Evolutionary conservation across 257 asterid genomes (phyloP).

Genomic region (Nicotiana noctiflora): DNA sequence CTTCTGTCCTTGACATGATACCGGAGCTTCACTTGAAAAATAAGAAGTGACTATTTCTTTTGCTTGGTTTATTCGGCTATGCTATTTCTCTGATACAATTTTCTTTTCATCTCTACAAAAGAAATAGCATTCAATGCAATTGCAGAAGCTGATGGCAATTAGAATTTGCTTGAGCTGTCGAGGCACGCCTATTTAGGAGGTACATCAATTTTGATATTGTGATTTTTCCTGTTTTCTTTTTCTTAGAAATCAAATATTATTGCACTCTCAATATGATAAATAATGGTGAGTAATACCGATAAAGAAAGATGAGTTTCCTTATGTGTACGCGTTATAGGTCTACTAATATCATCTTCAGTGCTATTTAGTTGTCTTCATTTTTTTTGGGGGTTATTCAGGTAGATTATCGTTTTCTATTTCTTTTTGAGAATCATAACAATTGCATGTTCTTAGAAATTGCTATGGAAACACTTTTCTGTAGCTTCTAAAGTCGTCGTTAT

Average conservation of each 20-base stretch:
- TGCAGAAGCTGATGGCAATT: not conserved
- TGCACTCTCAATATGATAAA: not conserved
- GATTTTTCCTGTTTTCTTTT: not conserved
- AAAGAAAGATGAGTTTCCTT: no score
- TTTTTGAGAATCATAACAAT: not conserved
- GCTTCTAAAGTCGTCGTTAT: not conserved
- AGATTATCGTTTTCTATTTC: not conserved
- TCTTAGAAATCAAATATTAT: not conserved
- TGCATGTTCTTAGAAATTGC: not conserved
- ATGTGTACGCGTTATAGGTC: no score
- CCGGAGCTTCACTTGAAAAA: no score
- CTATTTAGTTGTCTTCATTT: not conserved
- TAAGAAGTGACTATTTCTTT: no score
- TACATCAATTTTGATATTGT: not conserved
- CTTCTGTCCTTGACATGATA: no score
- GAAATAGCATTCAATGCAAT: not conserved
- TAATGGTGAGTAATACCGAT: no score
- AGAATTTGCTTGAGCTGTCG: not conserved
- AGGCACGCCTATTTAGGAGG: not conserved
- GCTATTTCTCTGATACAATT: not conserved
- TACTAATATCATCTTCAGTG: not conserved
- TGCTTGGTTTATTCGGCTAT: no score
- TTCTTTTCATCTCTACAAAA: not conserved
- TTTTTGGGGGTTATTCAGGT: no score
- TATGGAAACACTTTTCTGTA: not conserved